Evolutionary conservation across 495 filamentous ascomycete species (phyloP), one percentile per base, ranked within the genome.

Genomic region (Sordaria brevicollis): DNA sequence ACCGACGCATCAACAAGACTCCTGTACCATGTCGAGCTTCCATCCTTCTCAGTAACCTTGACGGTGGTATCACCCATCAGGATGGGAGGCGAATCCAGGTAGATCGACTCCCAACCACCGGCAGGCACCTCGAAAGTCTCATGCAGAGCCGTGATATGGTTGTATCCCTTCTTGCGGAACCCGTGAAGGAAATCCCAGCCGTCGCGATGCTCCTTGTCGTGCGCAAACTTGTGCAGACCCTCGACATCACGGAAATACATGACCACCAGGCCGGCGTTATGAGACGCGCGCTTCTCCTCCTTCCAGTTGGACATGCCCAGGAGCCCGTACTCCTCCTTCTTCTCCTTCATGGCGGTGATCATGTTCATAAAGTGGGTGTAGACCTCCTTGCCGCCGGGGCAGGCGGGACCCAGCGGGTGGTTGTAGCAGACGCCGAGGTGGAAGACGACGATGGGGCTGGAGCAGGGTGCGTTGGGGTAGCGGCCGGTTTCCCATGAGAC

Each of bases 191-290:
- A 86, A 15, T 80, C 76, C 84, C 84, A 84, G 11, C 74, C 80
- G 10, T 76, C 71, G n/a, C 76, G 76, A 72, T 88, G 86, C 10
- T 80, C 17, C 2, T 76, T 54, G 21, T 78, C 79, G 67, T 86
- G 82, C 37, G 86, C 86, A 72, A 86, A 88, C 2, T 68, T 68
- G 72, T 87, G 80, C 19, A 89, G 67, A 35, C 78, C 80, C 19
- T 86, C 84, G 11, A 82, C 67, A 49, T 74, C 70, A 11, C 79
- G 79, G 71, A 87, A 84, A 75, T 89, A 89, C 68, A 79, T 79
- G 1, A 85, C 65, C 0, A 67, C 66, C 67, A 86, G n/a, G 15
- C 67, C 25, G 19, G 69, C 74, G 69, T 85, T 81, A 68, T 82
- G 81, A 8, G 72, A 72, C 0, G 74, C 76, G 4, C 69, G 62